Conservation (phyloP, 2,329 filamentous ascomycete genomes). For the Coniella vitis region DNA sequence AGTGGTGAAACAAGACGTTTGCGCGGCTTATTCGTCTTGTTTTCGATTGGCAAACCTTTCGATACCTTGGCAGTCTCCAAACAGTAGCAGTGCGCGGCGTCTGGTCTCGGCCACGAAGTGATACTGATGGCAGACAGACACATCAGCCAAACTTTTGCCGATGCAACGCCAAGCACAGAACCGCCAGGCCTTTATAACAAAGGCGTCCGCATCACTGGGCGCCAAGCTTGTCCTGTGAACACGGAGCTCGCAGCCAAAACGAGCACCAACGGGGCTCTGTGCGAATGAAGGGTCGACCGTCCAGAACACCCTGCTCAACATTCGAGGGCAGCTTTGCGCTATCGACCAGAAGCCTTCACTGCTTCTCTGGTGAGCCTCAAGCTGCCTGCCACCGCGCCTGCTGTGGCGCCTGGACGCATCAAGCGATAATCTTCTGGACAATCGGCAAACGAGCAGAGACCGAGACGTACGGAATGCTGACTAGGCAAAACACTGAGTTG, state of each 20-base stretch:
- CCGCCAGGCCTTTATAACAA: background rate
- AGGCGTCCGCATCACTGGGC: background rate
- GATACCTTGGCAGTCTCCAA: slow-evolving; percentile 16
- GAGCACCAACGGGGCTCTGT: background rate
- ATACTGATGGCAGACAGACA: background rate
- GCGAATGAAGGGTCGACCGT: background rate
- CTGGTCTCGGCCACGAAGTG: slow-evolving; percentile 9
- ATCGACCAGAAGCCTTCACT: no score
- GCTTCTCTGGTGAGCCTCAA: no score
- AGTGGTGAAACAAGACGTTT: slow-evolving; percentile 10
- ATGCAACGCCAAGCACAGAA: background rate
- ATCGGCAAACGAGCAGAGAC: no score
- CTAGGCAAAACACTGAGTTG: no score
- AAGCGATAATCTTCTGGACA: no score
- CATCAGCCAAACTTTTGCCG: no score
- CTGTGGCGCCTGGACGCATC: no score
- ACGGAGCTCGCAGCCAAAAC: slow-evolving; percentile 1
- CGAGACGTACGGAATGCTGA: no score
- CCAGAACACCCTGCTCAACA: background rate
- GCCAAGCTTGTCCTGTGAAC: slow-evolving; percentile 1
- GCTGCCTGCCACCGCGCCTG: no score
- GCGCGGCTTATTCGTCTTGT: slow-evolving; percentile 1
- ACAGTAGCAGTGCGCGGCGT: slow-evolving; percentile 10
- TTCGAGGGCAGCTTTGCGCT: no score
- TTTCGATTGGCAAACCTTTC: slow-evolving; percentile 4